A percentile compares a stretch with the other conserved stretches of the same genome.
These are phyloP conservation scores for Neopestalotiopsis clavispora DNA, from an alignment of 2,329 filamentous ascomycete species.

Conservation along the genomic window DNA sequence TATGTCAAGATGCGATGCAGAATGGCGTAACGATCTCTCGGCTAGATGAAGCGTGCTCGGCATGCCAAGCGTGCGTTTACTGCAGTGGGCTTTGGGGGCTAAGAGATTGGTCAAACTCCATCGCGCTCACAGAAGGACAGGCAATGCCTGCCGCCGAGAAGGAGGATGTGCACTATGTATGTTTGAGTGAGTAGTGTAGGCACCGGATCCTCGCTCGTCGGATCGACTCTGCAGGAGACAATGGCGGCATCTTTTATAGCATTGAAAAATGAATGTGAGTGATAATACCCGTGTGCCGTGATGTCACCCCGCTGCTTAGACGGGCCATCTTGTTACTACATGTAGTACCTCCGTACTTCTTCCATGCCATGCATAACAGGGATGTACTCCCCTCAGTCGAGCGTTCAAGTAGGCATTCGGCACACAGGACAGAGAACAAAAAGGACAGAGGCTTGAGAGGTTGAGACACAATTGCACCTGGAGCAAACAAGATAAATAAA, in stretches of 20 bases:
- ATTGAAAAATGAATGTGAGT: not conserved
- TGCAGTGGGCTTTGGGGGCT: too few species aligned
- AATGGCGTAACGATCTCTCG: too few species aligned
- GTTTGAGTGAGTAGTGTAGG: not conserved
- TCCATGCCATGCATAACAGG: not conserved
- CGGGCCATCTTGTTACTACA: not conserved
- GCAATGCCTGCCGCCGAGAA: not conserved
- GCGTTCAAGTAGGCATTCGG: too few species aligned
- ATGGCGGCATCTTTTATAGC: not conserved
- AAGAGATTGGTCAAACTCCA: not conserved
- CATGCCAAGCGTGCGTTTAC: too few species aligned
- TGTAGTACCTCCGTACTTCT: not conserved
- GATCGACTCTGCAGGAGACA: not conserved
- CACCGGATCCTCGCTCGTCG: not conserved
- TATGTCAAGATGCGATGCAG: too few species aligned
- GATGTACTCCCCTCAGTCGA: too few species aligned
- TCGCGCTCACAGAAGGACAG: not conserved
- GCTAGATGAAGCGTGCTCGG: too few species aligned
- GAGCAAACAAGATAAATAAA: not conserved
- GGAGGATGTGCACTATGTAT: not conserved
- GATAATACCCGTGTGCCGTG: not conserved
- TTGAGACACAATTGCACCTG: not conserved
- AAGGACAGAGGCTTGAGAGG: not conserved
- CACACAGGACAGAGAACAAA: not conserved
- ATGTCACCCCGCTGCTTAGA: not conserved